phyloP scores from a whole-genome alignment of 495 filamentous ascomycete species.

The Thermothielavioides terrestris region DNA sequence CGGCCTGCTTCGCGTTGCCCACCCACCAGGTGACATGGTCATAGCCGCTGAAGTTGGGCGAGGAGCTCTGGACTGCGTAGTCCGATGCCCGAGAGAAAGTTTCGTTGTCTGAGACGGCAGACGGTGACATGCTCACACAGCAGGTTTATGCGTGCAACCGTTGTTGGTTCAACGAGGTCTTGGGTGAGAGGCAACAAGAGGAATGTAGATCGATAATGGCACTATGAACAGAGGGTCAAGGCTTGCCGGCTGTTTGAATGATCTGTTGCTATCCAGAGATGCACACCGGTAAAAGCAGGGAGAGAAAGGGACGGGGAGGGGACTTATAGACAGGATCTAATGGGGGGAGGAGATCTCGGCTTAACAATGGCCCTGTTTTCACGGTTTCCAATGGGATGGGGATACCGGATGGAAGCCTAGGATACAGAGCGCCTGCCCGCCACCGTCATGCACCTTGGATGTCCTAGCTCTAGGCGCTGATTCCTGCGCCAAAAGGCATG shows the following conservation, averaged over 20 bases:
- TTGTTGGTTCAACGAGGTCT: neutral
- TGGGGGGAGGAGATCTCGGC: slow-evolving; percentile 10
- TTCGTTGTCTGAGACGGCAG: slow-evolving; percentile 51
- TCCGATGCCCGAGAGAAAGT: slow-evolving; percentile 34
- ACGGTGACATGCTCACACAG: slow-evolving; percentile 57
- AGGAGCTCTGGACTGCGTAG: slow-evolving; percentile 34
- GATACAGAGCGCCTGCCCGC: too few relatives aligned
- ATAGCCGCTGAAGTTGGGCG: slow-evolving; percentile 65
- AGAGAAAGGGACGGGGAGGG: neutral
- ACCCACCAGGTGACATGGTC: slow-evolving; percentile 91
- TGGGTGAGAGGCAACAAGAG: neutral
- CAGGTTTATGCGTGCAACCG: neutral
- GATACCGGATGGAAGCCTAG: neutral
- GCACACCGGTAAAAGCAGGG: too few relatives aligned
- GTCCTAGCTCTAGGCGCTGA: too few relatives aligned
- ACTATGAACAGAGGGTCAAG: too few relatives aligned
- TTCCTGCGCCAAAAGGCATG: too few relatives aligned
- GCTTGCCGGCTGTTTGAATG: neutral
- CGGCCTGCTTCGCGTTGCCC: slow-evolving; percentile 90
- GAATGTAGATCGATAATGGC: neutral
- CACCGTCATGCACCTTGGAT: too few relatives aligned
- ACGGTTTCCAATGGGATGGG: slow-evolving; percentile 1
- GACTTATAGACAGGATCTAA: slow-evolving; percentile 9
- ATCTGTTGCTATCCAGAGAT: too few relatives aligned
- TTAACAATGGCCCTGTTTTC: slow-evolving; percentile 15